Percentiles rank a stretch among this genome's conserved stretches.
phyloP scores from a whole-genome alignment of 495 filamentous ascomycete genomes.

The Penicillium silybi region DNA sequence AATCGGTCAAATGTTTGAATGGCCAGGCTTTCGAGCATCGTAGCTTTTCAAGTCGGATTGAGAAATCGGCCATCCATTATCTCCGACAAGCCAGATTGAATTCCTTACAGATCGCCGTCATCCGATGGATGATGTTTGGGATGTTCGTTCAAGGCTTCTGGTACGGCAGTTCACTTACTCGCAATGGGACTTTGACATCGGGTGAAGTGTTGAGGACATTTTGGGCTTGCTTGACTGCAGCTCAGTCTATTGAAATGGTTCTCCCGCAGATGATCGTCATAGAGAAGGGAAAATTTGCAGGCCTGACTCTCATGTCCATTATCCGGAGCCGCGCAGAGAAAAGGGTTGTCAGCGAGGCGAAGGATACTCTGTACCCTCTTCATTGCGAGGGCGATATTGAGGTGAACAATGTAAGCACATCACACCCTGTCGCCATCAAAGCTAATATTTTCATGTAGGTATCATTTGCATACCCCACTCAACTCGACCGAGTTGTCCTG shows the following conservation, averaged over 20 bases:
- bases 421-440: background rate
- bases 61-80: slow-evolving; percentile 60
- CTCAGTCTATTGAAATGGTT: slow-evolving; percentile 67
- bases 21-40: slow-evolving; percentile 65
- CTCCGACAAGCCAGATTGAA: slow-evolving; percentile 61
- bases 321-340: slow-evolving; percentile 25
- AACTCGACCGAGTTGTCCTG: slow-evolving; percentile 59
- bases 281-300: slow-evolving; percentile 76
- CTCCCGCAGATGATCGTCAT: slow-evolving; percentile 72
- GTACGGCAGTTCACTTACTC: slow-evolving; percentile 71
- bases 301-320: slow-evolving; percentile 51
- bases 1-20: slow-evolving; percentile 86
- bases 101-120: slow-evolving; percentile 65
- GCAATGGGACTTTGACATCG: slow-evolving; percentile 48
- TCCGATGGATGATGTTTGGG: slow-evolving; percentile 67
- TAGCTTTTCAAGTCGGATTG: slow-evolving; percentile 58
- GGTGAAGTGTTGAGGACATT: slow-evolving; percentile 81
- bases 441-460: slow-evolving; percentile 37
- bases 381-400: slow-evolving; percentile 63
- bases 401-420: slow-evolving; percentile 61
- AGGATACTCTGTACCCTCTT: slow-evolving; percentile 23
- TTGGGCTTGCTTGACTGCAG: slow-evolving; percentile 72
- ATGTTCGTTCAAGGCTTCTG: slow-evolving; percentile 94
- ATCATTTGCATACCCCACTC: slow-evolving; percentile 79
- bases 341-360: slow-evolving; percentile 17